Base-by-base conservation (phyloP, 2,329 filamentous ascomycete genomes). In the Neofusicoccum sp. region DNA sequence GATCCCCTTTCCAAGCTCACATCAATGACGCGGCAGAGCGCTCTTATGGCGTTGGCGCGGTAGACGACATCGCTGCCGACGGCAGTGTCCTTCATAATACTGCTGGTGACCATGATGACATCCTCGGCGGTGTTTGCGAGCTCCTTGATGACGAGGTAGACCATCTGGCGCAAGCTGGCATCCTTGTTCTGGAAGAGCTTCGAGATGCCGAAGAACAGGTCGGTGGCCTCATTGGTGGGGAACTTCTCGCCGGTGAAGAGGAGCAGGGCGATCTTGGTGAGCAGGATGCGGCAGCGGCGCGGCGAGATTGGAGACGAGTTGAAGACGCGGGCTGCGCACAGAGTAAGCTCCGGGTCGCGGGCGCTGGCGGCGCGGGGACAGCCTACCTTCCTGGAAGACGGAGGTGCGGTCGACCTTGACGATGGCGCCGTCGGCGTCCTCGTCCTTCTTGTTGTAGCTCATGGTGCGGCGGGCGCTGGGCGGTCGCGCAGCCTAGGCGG, bases 121-220 rank as follows among this genome's bases (percentile, higher is more conserved):
- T 99, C 95, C 80, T 98, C 92, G 62, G 95, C 95, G 26, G 92
- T 96, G 76, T 88, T 87, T 67, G 93, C 91, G 71, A 99, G 84
- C 84, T 99, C 95, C 86, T 98, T 99, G 81, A 98, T 91, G 74
- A 97, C 88, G 67, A 98, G 84, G 80, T 98, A 96, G 56, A 99
- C 93, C 93, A 98, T 97, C 82, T 99, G 95, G 71, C 95, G 91
- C 74, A 99, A 84, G 70, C 91, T 93, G 71, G 93, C 90, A 88
- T 99, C 95, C 79, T 97, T 98, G 80, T 98, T 98, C 83, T 98
- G 93, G 84, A 99, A 99, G 63, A 98, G 86, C 84, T 98, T 98
- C 64, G 93, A 98, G 77, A 75, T 98, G 69, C 93, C 93, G 76
- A 98, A 98, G 86, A 99, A 99, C 66, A 99, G 89, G 49, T 91